phyloP scores from a whole-genome alignment of 805 yeast species.

The Yamadazyma phyllophila region DNA sequence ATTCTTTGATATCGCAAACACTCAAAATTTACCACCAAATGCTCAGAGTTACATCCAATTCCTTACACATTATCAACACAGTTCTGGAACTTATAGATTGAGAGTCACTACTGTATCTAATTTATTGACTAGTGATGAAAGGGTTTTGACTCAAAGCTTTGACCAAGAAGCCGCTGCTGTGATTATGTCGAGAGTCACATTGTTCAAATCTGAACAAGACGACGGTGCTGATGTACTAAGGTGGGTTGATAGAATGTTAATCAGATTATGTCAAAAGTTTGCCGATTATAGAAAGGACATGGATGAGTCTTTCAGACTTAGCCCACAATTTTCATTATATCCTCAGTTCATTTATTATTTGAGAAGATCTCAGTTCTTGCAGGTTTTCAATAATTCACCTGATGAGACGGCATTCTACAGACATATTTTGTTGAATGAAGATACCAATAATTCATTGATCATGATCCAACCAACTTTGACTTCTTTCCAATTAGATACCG shows the following conservation, averaged over 20 bases:
- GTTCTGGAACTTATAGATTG: slow-evolving; percentile 54
- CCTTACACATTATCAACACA: slow-evolving; percentile 60
- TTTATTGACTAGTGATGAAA: slow-evolving; percentile 37
- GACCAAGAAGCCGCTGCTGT: slow-evolving; percentile 74
- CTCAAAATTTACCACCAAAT: slow-evolving; percentile 24
- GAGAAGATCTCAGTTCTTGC: slow-evolving; percentile 63
- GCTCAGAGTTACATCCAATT: slow-evolving; percentile 46
- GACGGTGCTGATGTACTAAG: slow-evolving; percentile 90
- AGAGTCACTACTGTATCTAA: slow-evolving; percentile 60
- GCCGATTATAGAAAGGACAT: slow-evolving; percentile 46
- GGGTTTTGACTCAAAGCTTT: slow-evolving; percentile 47
- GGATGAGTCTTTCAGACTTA: slow-evolving; percentile 48
- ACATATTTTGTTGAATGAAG: slow-evolving; percentile 61
- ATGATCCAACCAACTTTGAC: slow-evolving; percentile 68
- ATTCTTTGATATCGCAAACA: slow-evolving; percentile 51
- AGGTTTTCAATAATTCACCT: slow-evolving; percentile 67
- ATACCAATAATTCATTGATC: slow-evolving; percentile 54
- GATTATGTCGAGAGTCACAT: slow-evolving; percentile 67
- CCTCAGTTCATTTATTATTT: slow-evolving; percentile 70
- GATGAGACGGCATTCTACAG: slow-evolving; percentile 68
- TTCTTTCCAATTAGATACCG: slow-evolving; percentile 25
- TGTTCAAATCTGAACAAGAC: slow-evolving; percentile 72
- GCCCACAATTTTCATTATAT: slow-evolving; percentile 49
- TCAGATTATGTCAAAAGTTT: slow-evolving; percentile 35
- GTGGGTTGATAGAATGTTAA: slow-evolving; percentile 77